phyloP scores from a whole-genome alignment of 192 early-diverging fungal genomes.

The Podochytrium sp. region DNA sequence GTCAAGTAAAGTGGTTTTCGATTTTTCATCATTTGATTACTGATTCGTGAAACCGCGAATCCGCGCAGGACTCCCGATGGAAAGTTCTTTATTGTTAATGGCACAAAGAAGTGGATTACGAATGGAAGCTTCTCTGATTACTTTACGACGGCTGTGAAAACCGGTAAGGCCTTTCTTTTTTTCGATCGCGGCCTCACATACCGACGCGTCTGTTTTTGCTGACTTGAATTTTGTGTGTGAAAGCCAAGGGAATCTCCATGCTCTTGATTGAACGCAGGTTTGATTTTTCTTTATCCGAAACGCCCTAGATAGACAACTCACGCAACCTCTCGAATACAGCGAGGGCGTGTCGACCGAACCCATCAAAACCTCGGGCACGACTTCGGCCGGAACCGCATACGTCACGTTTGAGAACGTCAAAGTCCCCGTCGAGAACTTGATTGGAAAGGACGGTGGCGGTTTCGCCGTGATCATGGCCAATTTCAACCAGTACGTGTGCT shows the following conservation, averaged over 20 bases:
- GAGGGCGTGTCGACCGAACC: slow-evolving; percentile 58
- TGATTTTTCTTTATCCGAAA: too few relatives aligned
- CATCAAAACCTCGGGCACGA: slow-evolving; percentile 71
- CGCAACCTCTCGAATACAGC: background rate
- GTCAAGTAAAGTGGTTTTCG: slow-evolving; percentile 39
- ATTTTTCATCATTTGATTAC: background rate
- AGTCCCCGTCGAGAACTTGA: slow-evolving; percentile 72
- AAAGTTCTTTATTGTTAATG: slow-evolving; percentile 53
- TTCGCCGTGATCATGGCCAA: slow-evolving; percentile 64
- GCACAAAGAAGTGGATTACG: slow-evolving; percentile 61
- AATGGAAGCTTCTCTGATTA: slow-evolving; percentile 51
- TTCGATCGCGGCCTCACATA: too few relatives aligned
- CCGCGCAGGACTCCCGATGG: slow-evolving; percentile 12
- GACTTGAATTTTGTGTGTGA: too few relatives aligned
- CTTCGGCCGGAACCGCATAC: slow-evolving; percentile 65
- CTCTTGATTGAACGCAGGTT: slow-evolving; percentile 63
- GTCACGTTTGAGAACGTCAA: slow-evolving; percentile 67
- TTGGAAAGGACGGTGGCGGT: slow-evolving; percentile 68
- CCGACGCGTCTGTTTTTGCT: too few relatives aligned
- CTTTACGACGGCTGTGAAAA: slow-evolving; percentile 57
- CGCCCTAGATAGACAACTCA: too few relatives aligned
- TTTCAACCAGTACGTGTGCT: slow-evolving; percentile 63
- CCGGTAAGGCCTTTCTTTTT: slow-evolving; percentile 27
- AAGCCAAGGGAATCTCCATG: slow-evolving; percentile 67
- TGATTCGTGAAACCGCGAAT: background rate